phyloP scores from a whole-genome alignment of 2,329 filamentous ascomycete species.

The Stemphylium beticola region DNA sequence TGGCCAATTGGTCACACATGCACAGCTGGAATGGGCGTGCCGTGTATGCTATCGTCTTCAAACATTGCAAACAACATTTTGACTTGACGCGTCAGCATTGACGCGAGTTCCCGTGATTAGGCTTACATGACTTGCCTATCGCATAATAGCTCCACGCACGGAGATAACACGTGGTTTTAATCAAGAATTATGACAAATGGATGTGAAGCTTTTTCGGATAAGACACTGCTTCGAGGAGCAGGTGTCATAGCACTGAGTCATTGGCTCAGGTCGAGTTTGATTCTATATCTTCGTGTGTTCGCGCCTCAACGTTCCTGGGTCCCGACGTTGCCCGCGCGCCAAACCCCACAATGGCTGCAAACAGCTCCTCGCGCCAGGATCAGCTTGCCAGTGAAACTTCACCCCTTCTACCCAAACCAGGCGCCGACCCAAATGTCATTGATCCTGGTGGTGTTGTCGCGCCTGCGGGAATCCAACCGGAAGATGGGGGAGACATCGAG shows the following conservation, averaged over 20 bases:
- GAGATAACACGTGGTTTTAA: not conserved
- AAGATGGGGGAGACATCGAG: conserved; percentile 44
- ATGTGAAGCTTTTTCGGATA: not conserved
- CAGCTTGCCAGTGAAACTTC: conserved; percentile 49
- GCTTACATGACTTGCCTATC: not conserved
- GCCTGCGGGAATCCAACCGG: conserved; percentile 24
- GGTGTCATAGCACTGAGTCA: not conserved
- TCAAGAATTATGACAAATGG: not conserved
- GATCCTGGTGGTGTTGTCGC: conserved; percentile 35
- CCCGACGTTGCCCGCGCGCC: not conserved
- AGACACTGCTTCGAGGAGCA: too few species aligned
- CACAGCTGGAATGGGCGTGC: not conserved
- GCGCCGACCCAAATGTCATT: conserved; percentile 18
- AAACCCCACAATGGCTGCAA: conserved; percentile 8
- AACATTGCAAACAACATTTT: not conserved
- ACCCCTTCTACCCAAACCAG: conserved; percentile 50
- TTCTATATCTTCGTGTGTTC: not conserved
- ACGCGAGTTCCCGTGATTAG: not conserved
- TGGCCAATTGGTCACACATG: not conserved
- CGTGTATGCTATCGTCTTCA: not conserved
- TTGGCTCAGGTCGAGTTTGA: not conserved
- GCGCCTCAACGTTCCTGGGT: not conserved
- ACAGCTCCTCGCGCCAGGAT: not conserved
- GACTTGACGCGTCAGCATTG: not conserved
- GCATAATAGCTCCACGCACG: conserved; percentile 2